Evolutionary conservation across 2,329 filamentous ascomycete species (phyloP), one percentile per base, ranked within the genome.

Genomic region (Fonsecaea multimorphosa): DNA sequence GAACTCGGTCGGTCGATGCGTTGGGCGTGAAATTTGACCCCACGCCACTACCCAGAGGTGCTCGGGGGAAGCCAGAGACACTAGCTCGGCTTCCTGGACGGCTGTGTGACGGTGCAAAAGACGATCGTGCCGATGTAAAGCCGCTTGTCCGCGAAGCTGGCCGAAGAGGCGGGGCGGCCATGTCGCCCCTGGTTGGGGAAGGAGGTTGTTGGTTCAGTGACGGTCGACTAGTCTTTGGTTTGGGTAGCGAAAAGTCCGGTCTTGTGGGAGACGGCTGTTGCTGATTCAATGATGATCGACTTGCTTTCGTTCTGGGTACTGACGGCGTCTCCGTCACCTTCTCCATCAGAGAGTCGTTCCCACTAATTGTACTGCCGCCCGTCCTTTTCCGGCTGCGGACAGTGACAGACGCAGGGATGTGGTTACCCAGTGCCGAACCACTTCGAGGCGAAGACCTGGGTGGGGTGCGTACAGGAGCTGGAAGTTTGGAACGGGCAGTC

Each of bases 401-500:
- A 0, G 86, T 88, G 40, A 89, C 81, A 0, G 81, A 85, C 2
- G 81, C 81, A 3, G 86, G 82, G 56, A 88, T 82, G 54, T 78
- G 79, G 44, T 83, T 78, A 31, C 81, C 78, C 22, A 82, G 71
- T 7, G 82, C 78, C 57, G 82, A 85, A 56, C 80, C 81, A 65
- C 80, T 82, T 56, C 91, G 86, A 24, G 93, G 92, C n/a, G 93
- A 96, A 3, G 86, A 85, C 55, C 89, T 88, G 19, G 93, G 92
- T 3, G 93, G 93, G 0, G 91, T 95, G 61, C 83, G 85, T 7
- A 87, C 84, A 1, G 93, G 92, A 1, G 90, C 92, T 1, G 95
- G 95, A 22, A 99, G 86, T 78, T 95, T 97, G 44, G 94, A 97
- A 72, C 93, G 89, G 19, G 90, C 95, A 27, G 90, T 92, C 67